Evolutionary conservation across 306 rosid genomes (phyloP).

Genomic region (Leucaena leucocephala): DNA sequence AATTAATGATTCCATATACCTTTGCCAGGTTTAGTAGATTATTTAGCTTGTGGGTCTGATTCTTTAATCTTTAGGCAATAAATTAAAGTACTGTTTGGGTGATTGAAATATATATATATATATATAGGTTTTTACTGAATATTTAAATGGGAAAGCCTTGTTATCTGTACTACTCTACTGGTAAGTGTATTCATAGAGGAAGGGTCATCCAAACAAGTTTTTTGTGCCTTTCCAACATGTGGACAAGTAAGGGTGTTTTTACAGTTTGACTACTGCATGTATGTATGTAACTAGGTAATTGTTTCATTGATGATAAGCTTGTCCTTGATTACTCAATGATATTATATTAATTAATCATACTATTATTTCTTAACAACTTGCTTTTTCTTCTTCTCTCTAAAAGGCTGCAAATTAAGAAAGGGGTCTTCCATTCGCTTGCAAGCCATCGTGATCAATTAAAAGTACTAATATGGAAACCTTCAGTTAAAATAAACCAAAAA

Average conservation of each 20-base stretch:
- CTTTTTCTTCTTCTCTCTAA: conserved; percentile 15
- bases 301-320: conserved; percentile 38
- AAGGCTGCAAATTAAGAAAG: conserved; percentile 20
- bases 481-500: conserved; percentile 10
- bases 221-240: conserved; percentile 39
- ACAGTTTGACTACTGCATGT: conserved; percentile 34
- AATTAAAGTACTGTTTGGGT: conserved; percentile 36
- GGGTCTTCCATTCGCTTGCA: conserved; percentile 20
- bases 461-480: conserved; percentile 1
- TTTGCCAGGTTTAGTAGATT: conserved; percentile 22
- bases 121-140: conserved; percentile 36
- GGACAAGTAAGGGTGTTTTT: conserved; percentile 39
- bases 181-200: conserved; percentile 40
- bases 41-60: conserved; percentile 32
- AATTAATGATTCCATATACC: conserved; percentile 32
- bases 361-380: conserved; percentile 19
- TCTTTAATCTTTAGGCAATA: conserved; percentile 58
- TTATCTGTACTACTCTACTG: conserved; percentile 19
- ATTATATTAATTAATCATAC: conserved; percentile 31
- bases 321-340: conserved; percentile 38
- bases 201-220: conserved; percentile 48
- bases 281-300: background rate
- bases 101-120: conserved; percentile 2
- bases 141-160: conserved; percentile 54
- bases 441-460: background rate